Evolutionary conservation across 2,329 filamentous ascomycete species (phyloP).

Genomic region (Reticulascus tulasneorum): DNA sequence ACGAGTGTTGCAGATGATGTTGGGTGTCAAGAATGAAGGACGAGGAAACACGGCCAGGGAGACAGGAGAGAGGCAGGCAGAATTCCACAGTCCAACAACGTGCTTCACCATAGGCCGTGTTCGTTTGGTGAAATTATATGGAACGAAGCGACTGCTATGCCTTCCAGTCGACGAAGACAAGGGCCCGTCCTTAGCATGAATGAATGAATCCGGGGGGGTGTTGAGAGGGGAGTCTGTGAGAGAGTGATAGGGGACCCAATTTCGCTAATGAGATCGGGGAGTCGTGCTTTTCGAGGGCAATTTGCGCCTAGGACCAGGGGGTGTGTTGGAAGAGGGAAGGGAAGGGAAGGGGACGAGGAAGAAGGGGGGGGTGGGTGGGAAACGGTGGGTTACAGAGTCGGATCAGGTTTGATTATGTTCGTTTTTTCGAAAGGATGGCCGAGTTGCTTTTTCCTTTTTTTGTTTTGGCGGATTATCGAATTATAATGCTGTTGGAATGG

Average conservation of each 20-base stretch:
- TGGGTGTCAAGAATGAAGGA: constrained; percentile 6
- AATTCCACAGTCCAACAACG: constrained; percentile 4
- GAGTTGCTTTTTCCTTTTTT: too few relatives aligned
- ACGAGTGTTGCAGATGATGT: constrained; percentile 1
- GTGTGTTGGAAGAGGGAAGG: neutral
- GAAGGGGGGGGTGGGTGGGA: constrained; percentile 6
- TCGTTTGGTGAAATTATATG: constrained; percentile 12
- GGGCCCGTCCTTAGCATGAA: constrained; percentile 30
- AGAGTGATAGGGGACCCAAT: constrained; percentile 31
- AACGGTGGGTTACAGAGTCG: too few relatives aligned
- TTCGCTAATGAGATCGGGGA: constrained; percentile 34
- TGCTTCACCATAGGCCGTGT: constrained; percentile 9
- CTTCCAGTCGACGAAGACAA: constrained; percentile 11
- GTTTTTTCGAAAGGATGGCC: too few relatives aligned
- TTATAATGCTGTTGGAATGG: too few relatives aligned
- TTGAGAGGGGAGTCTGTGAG: constrained; percentile 17
- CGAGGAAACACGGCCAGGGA: constrained; percentile 9
- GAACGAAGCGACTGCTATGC: constrained; percentile 14
- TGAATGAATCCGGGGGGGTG: constrained; percentile 23
- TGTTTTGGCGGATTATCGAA: too few relatives aligned
- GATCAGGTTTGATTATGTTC: too few relatives aligned
- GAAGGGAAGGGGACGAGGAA: constrained; percentile 1
- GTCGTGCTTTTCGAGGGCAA: constrained; percentile 22
- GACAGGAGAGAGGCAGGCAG: constrained; percentile 3
- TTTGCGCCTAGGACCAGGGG: too few relatives aligned